Conservation (phyloP, 208 protist species). For the Leishmania gerbilli region DNA sequence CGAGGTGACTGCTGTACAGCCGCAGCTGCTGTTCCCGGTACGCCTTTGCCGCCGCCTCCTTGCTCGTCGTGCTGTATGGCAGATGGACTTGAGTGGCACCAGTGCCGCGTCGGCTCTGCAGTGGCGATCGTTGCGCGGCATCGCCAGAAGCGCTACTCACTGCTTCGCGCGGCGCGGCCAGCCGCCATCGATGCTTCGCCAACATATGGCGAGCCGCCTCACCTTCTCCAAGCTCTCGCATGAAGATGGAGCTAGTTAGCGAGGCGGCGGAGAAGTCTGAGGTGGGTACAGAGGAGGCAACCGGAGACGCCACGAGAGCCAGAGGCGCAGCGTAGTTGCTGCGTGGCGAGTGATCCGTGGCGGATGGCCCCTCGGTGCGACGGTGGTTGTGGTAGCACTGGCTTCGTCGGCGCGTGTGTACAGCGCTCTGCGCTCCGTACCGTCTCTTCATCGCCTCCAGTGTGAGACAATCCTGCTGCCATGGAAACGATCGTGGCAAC, state of each 20-base stretch:
- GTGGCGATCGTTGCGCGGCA: background rate
- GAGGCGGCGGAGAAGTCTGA: slow-evolving; percentile 19
- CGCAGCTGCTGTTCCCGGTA: slow-evolving; percentile 30
- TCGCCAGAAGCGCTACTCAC: background rate
- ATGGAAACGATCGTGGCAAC: background rate
- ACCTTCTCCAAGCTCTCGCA: slow-evolving; percentile 22
- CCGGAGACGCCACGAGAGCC: background rate
- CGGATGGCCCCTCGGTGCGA: background rate
- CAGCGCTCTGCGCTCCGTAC: slow-evolving; percentile 17
- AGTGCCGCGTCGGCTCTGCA: background rate
- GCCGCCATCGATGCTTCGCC: background rate
- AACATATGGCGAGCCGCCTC: slow-evolving; percentile 10
- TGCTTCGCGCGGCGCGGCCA: background rate
- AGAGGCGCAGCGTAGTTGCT: background rate
- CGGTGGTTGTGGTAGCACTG: background rate
- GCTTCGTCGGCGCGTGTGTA: slow-evolving; percentile 5
- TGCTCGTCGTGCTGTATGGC: background rate
- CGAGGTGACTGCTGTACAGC: slow-evolving; percentile 22
- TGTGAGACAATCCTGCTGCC: slow-evolving; percentile 16
- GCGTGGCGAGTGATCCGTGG: background rate
- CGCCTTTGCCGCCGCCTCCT: background rate
- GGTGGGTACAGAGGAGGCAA: slow-evolving; percentile 15
- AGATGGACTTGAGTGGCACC: background rate
- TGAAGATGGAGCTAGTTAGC: slow-evolving; percentile 27
- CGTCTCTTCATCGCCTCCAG: slow-evolving; percentile 11